Percentiles rank a stretch among this genome's conserved stretches.
phyloP scores from a whole-genome alignment of 179 eudicot genomes.

The Carnegiea gigantea region DNA sequence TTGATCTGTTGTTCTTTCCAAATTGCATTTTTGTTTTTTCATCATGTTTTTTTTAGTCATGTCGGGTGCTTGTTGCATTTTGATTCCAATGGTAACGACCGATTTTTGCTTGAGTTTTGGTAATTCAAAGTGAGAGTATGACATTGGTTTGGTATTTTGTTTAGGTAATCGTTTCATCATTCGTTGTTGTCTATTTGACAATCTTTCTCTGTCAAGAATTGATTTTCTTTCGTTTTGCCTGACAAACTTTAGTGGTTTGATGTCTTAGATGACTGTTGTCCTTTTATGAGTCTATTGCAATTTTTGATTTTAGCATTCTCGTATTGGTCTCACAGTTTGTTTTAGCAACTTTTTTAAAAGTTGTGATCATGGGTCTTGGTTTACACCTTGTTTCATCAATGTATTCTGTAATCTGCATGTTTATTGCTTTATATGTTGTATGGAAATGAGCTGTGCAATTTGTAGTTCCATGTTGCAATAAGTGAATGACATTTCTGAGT shows the following conservation, averaged over 20 bases:
- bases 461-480: background rate
- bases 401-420: background rate
- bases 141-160: too few relatives aligned
- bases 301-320: background rate
- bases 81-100: too few relatives aligned
- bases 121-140: too few relatives aligned
- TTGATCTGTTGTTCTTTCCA: background rate
- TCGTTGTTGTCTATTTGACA: background rate
- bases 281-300: background rate
- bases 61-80: constrained; percentile 15
- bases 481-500: background rate
- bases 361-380: background rate
- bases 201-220: too few relatives aligned
- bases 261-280: background rate
- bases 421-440: constrained; percentile 2
- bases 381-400: background rate
- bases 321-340: background rate
- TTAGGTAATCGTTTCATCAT: background rate
- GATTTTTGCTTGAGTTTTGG: background rate
- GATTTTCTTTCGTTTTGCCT: background rate
- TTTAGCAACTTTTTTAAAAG: background rate
- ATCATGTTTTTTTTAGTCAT: background rate
- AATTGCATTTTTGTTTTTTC: background rate
- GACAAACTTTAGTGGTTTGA: background rate
- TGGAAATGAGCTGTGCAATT: background rate